Percentiles rank a stretch among this genome's conserved stretches.
phyloP scores from a whole-genome alignment of 1,139 yeast genomes.

The Geotrichum reessii region DNA sequence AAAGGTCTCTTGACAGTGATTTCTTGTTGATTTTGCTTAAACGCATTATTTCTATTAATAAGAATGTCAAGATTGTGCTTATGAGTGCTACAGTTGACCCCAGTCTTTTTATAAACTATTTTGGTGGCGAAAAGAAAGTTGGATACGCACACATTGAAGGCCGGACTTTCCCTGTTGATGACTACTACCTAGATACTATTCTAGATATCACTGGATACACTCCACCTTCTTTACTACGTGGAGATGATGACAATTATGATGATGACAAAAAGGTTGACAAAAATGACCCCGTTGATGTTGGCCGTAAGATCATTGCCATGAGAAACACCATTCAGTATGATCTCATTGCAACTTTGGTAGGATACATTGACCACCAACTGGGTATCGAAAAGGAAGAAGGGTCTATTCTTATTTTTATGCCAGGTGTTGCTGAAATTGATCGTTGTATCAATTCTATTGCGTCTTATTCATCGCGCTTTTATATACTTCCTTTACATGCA shows the following conservation, averaged over 20 bases:
- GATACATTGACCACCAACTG: slow-evolving; percentile 47
- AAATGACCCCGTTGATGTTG: slow-evolving; percentile 24
- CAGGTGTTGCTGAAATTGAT: slow-evolving; percentile 86
- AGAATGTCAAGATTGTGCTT: slow-evolving; percentile 57
- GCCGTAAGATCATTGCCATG: slow-evolving; percentile 36
- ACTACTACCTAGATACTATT: slow-evolving; percentile 62
- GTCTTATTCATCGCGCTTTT: slow-evolving; percentile 25
- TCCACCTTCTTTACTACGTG: slow-evolving; percentile 21
- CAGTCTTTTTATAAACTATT: slow-evolving; percentile 60
- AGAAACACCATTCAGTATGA: slow-evolving; percentile 60
- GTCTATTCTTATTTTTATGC: slow-evolving; percentile 75
- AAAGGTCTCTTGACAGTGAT: slow-evolving; percentile 87
- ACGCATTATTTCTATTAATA: slow-evolving; percentile 41
- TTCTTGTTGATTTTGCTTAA: slow-evolving; percentile 73
- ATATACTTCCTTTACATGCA: slow-evolving; percentile 74
- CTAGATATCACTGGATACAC: slow-evolving; percentile 44
- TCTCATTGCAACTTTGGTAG: slow-evolving; percentile 54
- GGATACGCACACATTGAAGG: slow-evolving; percentile 70
- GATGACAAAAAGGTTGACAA: slow-evolving; percentile 1
- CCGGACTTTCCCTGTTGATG: slow-evolving; percentile 84
- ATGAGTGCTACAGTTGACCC: slow-evolving; percentile 95
- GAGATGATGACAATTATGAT: slow-evolving; percentile 27
- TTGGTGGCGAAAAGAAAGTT: slow-evolving; percentile 36
- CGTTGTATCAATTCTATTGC: slow-evolving; percentile 42
- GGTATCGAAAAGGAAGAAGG: slow-evolving; percentile 46